phyloP scores from a whole-genome alignment of 495 filamentous ascomycete species.

The Saxophila tyrrhenica region DNA sequence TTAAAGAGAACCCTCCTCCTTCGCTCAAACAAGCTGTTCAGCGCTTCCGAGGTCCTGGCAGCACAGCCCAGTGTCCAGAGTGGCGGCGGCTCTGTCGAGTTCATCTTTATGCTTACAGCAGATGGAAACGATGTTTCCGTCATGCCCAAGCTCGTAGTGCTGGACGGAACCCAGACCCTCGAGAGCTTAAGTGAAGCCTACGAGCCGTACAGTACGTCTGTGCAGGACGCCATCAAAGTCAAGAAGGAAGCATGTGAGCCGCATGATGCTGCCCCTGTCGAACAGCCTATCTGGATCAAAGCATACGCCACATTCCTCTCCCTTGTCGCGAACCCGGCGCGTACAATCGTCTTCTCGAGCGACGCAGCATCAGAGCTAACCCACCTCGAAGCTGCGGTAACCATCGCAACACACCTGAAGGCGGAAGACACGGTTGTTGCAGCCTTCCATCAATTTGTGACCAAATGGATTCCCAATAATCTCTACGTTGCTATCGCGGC shows the following conservation, averaged over 20 bases:
- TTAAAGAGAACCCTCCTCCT: neutral
- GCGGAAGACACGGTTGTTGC: neutral
- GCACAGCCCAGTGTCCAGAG: too few relatives aligned
- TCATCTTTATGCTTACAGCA: too few relatives aligned
- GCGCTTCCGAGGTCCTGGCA: neutral
- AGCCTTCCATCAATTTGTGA: neutral
- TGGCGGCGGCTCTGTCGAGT: too few relatives aligned
- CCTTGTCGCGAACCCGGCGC: neutral
- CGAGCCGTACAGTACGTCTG: neutral
- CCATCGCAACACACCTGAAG: neutral
- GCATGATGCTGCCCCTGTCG: too few relatives aligned
- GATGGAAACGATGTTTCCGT: too few relatives aligned
- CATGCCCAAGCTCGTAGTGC: too few relatives aligned
- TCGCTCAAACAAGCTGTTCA: neutral
- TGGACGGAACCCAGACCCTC: too few relatives aligned
- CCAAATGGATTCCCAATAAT: neutral
- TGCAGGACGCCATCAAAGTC: neutral
- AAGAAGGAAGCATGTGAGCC: too few relatives aligned
- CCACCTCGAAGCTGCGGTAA: neutral
- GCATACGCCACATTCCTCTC: slow-evolving; percentile 2
- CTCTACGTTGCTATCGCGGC: slow-evolving; percentile 23
- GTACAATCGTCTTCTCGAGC: neutral
- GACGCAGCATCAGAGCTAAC: neutral
- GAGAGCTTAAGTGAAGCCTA: too few relatives aligned
- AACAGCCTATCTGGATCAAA: neutral